These are phyloP conservation scores for Aphanomyces euteiches DNA, from an alignment of 352 stramenopile genomes.

Conservation along the genomic window DNA sequence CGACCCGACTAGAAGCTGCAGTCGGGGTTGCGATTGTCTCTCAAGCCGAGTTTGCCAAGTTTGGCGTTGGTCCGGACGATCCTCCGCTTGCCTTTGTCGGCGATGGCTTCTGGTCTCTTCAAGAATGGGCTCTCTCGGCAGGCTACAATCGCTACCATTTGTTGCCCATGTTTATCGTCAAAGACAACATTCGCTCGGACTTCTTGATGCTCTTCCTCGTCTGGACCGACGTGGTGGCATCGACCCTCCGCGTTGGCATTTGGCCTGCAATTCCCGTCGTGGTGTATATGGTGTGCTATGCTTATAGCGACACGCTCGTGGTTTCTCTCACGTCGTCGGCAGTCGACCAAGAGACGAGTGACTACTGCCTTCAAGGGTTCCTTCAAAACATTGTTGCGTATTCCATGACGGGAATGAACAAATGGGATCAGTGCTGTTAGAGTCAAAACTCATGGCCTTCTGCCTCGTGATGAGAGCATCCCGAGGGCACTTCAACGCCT, in stretches of 20 bases:
- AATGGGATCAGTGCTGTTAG: slow-evolving; percentile 13
- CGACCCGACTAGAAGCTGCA: not conserved
- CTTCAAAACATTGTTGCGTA: slow-evolving; percentile 11
- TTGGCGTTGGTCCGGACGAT: not conserved
- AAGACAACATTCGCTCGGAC: slow-evolving; percentile 9
- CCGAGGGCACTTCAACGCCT: no score
- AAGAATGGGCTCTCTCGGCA: slow-evolving; percentile 13
- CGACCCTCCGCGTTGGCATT: not conserved
- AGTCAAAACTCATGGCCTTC: no score
- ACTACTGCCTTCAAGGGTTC: not conserved
- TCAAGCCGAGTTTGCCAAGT: not conserved
- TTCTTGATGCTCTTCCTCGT: slow-evolving; percentile 17
- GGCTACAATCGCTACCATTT: slow-evolving; percentile 10
- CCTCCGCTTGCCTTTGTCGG: not conserved
- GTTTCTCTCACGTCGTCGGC: not conserved
- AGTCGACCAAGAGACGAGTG: not conserved
- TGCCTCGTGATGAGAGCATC: no score
- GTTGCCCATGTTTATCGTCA: slow-evolving; percentile 20
- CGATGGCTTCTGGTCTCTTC: slow-evolving; percentile 16
- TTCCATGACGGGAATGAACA: slow-evolving; percentile 17
- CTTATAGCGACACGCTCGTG: slow-evolving; percentile 10
- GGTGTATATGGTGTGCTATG: slow-evolving; percentile 14
- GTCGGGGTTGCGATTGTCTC: slow-evolving; percentile 22
- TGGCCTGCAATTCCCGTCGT: not conserved
- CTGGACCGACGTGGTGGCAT: slow-evolving; percentile 16